Base-by-base conservation (phyloP, 257 asterid species). In the Solanum corneliomulleri region DNA sequence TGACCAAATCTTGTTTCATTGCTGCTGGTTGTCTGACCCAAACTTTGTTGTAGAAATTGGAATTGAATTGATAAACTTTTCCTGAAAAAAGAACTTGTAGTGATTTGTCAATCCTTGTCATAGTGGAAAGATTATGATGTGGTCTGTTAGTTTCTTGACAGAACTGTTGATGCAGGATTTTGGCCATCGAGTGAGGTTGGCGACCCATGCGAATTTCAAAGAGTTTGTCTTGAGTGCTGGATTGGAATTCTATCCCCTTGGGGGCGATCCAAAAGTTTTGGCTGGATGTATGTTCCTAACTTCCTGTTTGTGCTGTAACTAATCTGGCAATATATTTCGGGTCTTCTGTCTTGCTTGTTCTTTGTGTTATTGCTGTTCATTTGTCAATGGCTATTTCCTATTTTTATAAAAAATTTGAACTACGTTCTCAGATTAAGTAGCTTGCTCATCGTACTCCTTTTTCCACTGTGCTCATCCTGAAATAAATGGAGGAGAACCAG, bases 101-200 rank as follows among this genome's bases (percentile, higher is more conserved):
- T 74, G 72, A 27, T 68, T 68, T 68, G 33, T 20, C 83, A 70
- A 3, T 45, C 68, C 37, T 13, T 49, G 64, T 44, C 64, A 78
- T 78, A 78, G 25, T 78, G 60, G 84, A 45, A 78, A 78, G 62
- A 25, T 60, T 78, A 78, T 45, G 25, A 27, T 47, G 74, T 68
- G 62, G 62, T 70, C 64, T 9, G 49, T 41, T 71, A 72, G 58
- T 52, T 39, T 88, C 47, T 52, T 82, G 82, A 45, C 89, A 83
- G 89, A 85, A 87, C 88, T 86, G 49, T 91, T 90, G 89, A 90
- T 94, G 98, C 98, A 97, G 99, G 99, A 97, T 11, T 84, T 83
- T 20, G 91, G 91, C 77, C 89, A 89, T 52, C 86, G 91, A 58
- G 91, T 89, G 66, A 89, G 91, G 49, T 77, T 89, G 86, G 91